Evolutionary conservation across 73 alveolate genomes (phyloP), one percentile per base, ranked within the genome.

Genomic region (Blepharisma japonicum): DNA sequence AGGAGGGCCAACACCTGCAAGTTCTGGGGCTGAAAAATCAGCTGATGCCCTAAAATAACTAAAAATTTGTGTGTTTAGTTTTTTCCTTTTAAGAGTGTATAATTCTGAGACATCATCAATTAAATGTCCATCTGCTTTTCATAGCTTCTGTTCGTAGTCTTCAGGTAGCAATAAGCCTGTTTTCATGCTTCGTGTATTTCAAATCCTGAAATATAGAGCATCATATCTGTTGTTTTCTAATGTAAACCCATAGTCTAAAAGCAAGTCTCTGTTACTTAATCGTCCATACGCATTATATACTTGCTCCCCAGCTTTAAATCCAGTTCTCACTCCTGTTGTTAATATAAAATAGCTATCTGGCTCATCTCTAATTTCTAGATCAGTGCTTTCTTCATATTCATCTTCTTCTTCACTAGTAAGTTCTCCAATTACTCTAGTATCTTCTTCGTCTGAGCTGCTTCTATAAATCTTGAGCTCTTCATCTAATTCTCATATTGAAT

Each of bases 321-420:
- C 11, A 61, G 74, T 61, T 48, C 74, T 61, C 38, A 61, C 74
- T 9, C 74, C 74, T 18, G 74, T 61, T 8, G 47, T 61, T 39
- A 61, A 14, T 9, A 61, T 9, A 61, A 61, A 61, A 25, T 61
- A 61, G 18, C 11, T 20, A n/a, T 61, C 46, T 2, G 47, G 47
- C 11, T 61, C 50, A 61, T 8, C 18, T 25, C 23, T 61, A 8
- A 61, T 9, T 20, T 61, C 74, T 1, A 32, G 42, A 61, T 61
- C 74, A 61, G 23, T n/a, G 11, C 14, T 39, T 14, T 0, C 5
- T 14, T 61, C 74, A 20, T 25, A n/a, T 61, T 61, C 74, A 61
- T 61, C 74, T 4, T 53, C 67, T 3, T 61, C 74, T 25, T 61
- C 74, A 5, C 74, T 61, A 14, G 74, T 61, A 25, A n/a, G 18